phyloP scores from a whole-genome alignment of 2,329 filamentous ascomycete species.

The Conoideocrella luteorostrata region DNA sequence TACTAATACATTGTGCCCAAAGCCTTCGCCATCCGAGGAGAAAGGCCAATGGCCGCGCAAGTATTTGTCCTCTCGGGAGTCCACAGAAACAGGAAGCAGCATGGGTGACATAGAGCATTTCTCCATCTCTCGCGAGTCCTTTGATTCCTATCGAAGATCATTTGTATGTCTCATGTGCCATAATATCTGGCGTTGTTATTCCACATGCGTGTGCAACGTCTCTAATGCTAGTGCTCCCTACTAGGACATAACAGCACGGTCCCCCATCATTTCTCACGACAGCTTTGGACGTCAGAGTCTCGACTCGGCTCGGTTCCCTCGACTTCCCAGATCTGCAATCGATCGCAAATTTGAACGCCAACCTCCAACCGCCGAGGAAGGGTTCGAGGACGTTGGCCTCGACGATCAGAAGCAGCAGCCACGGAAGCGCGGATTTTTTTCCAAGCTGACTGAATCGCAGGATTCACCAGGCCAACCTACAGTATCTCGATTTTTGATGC shows the following conservation, averaged over 20 bases:
- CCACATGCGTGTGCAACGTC: too few relatives aligned
- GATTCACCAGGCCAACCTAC: constrained; percentile 28
- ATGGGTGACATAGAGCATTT: constrained; percentile 85
- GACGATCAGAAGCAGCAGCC: constrained; percentile 58
- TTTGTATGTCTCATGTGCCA: too few relatives aligned
- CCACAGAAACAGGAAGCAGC: constrained; percentile 52
- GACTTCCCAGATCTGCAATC: constrained; percentile 56
- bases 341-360: constrained; percentile 52
- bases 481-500: constrained; percentile 58
- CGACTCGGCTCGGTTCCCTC: constrained; percentile 63
- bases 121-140: constrained; percentile 91
- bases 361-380: constrained; percentile 65
- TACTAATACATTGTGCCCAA: constrained; percentile 9
- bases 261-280: constrained; percentile 60
- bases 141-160: constrained; percentile 91
- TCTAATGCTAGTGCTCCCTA: too few relatives aligned
- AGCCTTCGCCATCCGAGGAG: constrained; percentile 87
- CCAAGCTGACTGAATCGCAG: constrained; percentile 60
- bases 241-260: constrained; percentile 85
- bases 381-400: constrained; percentile 85
- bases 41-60: constrained; percentile 68
- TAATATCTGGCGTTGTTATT: too few relatives aligned
- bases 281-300: constrained; percentile 67
- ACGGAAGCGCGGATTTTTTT: constrained; percentile 65
- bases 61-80: constrained; percentile 45